A percentile compares a stretch with the other conserved stretches of the same genome.
phyloP scores from a whole-genome alignment of 78 protist genomes.

The slime mould (Dictyostelium discoideum) region dicty_2.7 NC_007090.3:4881001-4881500 shows the following conservation, averaged over 20 bases:
- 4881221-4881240: slow-evolving; percentile 20
- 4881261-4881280: slow-evolving; percentile 31
- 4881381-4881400: neutral
- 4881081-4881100: neutral
- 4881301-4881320: too few species aligned
- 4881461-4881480: slow-evolving; percentile 30
- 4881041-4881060: neutral
- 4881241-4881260: slow-evolving; percentile 36
- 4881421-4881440: slow-evolving; percentile 24
- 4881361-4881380: slow-evolving; percentile 1
- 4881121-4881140: neutral
- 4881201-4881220: slow-evolving; percentile 25
- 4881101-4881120: neutral
- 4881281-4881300: neutral
- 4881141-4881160: neutral
- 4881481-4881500: slow-evolving; percentile 27
- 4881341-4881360: too few species aligned
- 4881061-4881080: neutral
- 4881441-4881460: slow-evolving; percentile 5
- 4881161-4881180: neutral
- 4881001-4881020: neutral
- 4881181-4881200: slow-evolving; percentile 55
- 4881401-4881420: slow-evolving; percentile 12
- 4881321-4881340: too few species aligned
- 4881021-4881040: neutral